A percentile compares a stretch with the other conserved stretches of the same genome.
Conservation (phyloP, 192 early-diverging fungal genomes). For the Backusella tuberculispora region DNA sequence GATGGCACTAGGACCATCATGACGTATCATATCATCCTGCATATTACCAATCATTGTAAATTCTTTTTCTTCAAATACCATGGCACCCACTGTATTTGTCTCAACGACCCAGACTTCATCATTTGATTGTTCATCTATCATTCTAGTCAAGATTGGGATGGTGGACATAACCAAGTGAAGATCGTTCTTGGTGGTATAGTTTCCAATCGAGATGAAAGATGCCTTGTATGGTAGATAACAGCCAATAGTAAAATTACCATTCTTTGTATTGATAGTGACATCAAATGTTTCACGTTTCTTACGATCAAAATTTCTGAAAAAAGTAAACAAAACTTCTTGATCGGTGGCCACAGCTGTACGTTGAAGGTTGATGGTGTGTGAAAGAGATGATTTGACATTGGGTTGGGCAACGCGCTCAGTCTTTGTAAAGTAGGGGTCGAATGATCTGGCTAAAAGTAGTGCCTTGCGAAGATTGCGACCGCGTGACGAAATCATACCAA, state of each 20-base stretch:
- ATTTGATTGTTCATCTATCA: constrained; percentile 16
- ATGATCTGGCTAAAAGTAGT: constrained; percentile 62
- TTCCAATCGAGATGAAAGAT: constrained; percentile 66
- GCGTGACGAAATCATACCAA: constrained; percentile 65
- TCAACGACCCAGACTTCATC: constrained; percentile 71
- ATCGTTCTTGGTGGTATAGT: constrained; percentile 56
- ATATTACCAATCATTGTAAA: constrained; percentile 46
- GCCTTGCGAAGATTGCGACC: constrained; percentile 61
- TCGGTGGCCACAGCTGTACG: constrained; percentile 29
- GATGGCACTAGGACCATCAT: constrained; percentile 30
- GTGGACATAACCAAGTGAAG: constrained; percentile 60
- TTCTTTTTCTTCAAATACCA: constrained; percentile 60
- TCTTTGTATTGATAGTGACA: constrained; percentile 29
- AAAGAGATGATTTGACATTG: constrained; percentile 39
- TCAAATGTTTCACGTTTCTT: constrained; percentile 46
- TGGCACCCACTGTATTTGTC: constrained; percentile 54
- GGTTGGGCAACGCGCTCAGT: constrained; percentile 49
- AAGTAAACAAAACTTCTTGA: constrained; percentile 50
- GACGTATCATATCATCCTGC: constrained; percentile 25
- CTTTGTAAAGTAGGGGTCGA: constrained; percentile 53
- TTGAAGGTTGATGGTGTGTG: constrained; percentile 52
- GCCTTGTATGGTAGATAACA: constrained; percentile 58
- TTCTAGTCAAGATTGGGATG: constrained; percentile 53
- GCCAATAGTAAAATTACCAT: constrained; percentile 18
- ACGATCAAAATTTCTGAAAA: constrained; percentile 70